Conservation (phyloP, 371 early-diverging fungal genomes). For the Neoconidiobolus thromboides region DNA sequence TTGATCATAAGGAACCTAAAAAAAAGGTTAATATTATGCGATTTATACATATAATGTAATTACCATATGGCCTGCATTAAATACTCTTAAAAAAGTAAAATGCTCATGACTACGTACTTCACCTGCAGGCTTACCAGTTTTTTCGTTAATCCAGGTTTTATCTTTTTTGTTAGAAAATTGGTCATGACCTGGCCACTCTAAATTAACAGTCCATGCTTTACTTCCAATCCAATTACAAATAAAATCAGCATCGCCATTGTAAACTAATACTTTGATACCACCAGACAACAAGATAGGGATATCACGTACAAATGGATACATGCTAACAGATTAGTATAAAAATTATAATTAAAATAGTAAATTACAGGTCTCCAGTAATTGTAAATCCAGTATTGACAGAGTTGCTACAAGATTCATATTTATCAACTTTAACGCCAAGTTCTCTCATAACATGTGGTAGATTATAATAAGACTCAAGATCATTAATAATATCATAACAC, state of each 20-base stretch:
- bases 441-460: conserved; percentile 49
- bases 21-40: background rate
- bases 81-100: conserved; percentile 66
- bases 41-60: background rate
- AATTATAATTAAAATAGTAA: background rate
- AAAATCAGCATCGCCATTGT: conserved; percentile 76
- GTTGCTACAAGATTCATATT: conserved; percentile 64
- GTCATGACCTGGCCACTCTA: conserved; percentile 61
- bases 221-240: conserved; percentile 89
- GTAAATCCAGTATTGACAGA: conserved; percentile 62
- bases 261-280: conserved; percentile 61
- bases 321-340: conserved; percentile 12
- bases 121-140: conserved; percentile 36
- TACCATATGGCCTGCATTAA: conserved; percentile 80
- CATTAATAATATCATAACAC: conserved; percentile 65
- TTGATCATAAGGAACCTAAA: conserved; percentile 40
- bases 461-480: conserved; percentile 63
- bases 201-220: conserved; percentile 67
- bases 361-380: conserved; percentile 46
- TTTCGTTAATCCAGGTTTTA: conserved; percentile 20
- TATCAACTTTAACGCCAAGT: conserved; percentile 39
- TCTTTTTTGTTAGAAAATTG: conserved; percentile 44
- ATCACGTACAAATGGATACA: conserved; percentile 59
- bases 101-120: conserved; percentile 42
- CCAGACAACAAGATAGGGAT: conserved; percentile 59